Conservation (phyloP, 305 asterid genomes). For the Solanum chacoense region DNA sequence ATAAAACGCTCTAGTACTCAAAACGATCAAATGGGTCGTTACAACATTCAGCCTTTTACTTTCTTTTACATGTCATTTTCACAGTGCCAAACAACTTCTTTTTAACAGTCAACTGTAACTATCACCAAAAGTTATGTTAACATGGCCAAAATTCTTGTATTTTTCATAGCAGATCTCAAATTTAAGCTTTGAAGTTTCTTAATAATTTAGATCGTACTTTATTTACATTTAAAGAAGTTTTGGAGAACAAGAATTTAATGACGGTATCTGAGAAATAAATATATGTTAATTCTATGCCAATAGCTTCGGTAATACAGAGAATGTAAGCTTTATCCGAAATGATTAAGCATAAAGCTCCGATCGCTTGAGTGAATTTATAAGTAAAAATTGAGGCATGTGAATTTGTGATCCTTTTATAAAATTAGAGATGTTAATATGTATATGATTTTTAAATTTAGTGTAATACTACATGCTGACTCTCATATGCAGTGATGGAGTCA, state of each 20-base stretch:
- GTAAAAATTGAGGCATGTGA: background rate
- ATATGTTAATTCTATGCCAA: no score
- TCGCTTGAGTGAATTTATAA: background rate
- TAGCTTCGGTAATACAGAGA: no score
- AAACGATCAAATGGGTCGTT: no score
- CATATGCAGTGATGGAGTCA: background rate
- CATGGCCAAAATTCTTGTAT: background rate
- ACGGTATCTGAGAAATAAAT: no score
- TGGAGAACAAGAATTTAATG: background rate
- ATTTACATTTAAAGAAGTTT: no score
- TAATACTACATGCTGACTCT: background rate
- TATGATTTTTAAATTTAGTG: background rate
- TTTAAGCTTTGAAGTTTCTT: background rate
- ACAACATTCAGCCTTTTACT: background rate
- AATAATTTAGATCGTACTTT: background rate
- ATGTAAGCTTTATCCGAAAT: fast-evolving
- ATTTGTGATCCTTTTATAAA: background rate
- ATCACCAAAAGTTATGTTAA: background rate
- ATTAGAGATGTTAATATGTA: background rate
- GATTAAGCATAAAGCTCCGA: background rate
- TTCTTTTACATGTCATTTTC: background rate
- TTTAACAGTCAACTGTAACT: background rate
- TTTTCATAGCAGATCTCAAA: fast-evolving
- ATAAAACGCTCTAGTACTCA: no score
- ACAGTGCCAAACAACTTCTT: conserved; percentile 4